These are phyloP conservation scores for Tylopilus sp. DNA, from an alignment of 768 basidiomycete genomes.

Conservation along the genomic window DNA sequence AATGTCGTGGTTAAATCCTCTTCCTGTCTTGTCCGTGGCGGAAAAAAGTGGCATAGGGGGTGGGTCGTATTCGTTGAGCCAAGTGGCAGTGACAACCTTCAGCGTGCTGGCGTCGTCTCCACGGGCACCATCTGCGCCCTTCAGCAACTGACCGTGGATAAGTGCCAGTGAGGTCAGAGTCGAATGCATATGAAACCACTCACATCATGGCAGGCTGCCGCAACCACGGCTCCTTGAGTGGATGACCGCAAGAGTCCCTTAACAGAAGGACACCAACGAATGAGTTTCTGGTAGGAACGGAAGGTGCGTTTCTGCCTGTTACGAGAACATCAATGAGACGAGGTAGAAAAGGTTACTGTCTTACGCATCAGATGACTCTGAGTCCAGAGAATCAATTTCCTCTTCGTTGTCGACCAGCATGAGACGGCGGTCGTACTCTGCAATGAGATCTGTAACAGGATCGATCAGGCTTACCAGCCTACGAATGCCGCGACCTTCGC, in stretches of 20 bases:
- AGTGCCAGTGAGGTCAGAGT: no score
- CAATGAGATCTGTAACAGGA: slow-evolving; percentile 2
- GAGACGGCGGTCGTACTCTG: slow-evolving; percentile 2
- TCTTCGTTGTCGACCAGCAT: not conserved
- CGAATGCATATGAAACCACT: not conserved
- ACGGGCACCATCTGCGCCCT: slow-evolving; percentile 10
- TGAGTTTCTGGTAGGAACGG: slow-evolving; percentile 6
- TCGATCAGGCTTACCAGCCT: slow-evolving; percentile 7
- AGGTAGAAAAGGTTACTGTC: no score
- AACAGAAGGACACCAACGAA: slow-evolving; percentile 4
- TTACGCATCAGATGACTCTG: no score
- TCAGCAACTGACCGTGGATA: slow-evolving; percentile 7
- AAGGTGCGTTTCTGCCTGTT: slow-evolving; percentile 2
- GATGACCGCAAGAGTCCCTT: not conserved
- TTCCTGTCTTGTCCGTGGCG: not conserved
- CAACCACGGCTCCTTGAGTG: not conserved
- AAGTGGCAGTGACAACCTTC: not conserved
- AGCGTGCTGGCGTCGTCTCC: slow-evolving; percentile 9
- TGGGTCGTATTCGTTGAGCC: slow-evolving; percentile 6
- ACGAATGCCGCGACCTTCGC: slow-evolving; percentile 5
- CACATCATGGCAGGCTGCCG: slow-evolving; percentile 5
- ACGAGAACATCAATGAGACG: not conserved
- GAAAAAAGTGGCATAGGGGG: not conserved
- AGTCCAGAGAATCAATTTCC: no score
- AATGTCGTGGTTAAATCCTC: not conserved